phyloP scores from a whole-genome alignment of 305 asterid species.

The Solanum hybrid region DNA sequence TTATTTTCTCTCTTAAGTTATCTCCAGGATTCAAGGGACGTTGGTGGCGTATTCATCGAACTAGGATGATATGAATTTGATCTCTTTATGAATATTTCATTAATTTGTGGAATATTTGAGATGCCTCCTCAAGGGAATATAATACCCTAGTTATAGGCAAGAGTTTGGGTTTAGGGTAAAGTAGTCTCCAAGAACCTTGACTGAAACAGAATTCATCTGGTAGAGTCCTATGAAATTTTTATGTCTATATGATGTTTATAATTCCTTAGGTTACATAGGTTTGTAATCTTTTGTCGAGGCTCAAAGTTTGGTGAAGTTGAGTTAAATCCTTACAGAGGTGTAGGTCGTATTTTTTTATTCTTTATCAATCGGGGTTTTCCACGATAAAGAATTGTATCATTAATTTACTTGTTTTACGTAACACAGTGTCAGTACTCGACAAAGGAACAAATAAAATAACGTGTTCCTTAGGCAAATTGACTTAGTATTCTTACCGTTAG shows the following conservation, averaged over 20 bases:
- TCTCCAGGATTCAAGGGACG: neutral
- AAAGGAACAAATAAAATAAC: too few relatives aligned
- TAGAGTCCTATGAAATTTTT: neutral
- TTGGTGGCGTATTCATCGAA: neutral
- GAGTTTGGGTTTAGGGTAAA: neutral
- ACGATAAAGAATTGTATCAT: too few relatives aligned
- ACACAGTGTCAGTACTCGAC: neutral
- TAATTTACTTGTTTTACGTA: neutral
- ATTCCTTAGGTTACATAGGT: neutral
- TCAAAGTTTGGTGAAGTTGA: neutral
- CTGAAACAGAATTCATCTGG: too few relatives aligned
- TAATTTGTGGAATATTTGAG: too few relatives aligned
- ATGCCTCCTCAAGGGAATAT: neutral
- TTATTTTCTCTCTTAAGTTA: neutral
- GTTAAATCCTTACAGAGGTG: neutral
- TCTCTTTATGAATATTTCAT: neutral
- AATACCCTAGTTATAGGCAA: neutral
- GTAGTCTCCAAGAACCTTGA: neutral
- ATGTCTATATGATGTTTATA: neutral
- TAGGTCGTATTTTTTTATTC: neutral
- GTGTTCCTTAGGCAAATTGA: neutral
- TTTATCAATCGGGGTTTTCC: too few relatives aligned
- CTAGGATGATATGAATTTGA: too few relatives aligned
- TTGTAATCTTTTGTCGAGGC: neutral
- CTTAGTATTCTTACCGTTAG: neutral